Conservation (phyloP, 2,329 filamentous ascomycete species). For the Incumbomyces delicatus region DNA sequence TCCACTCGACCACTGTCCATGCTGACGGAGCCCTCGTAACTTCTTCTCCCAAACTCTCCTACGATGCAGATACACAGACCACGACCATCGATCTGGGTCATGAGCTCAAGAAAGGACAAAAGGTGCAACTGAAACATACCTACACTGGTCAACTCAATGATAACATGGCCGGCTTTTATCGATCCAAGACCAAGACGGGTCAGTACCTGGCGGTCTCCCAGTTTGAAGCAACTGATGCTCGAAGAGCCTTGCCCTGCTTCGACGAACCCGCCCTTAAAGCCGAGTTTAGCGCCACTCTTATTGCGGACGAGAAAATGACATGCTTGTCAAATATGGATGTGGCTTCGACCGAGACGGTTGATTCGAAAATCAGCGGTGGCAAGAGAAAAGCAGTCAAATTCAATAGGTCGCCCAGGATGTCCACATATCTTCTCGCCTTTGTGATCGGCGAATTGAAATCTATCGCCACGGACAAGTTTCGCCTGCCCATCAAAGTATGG, state of each 20-base stretch:
- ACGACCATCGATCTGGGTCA: slow-evolving; percentile 72
- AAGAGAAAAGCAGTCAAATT: slow-evolving; percentile 82
- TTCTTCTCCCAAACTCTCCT: slow-evolving; percentile 57
- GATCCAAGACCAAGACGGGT: slow-evolving; percentile 76
- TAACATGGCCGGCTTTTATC: slow-evolving; percentile 96
- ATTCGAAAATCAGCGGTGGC: slow-evolving; percentile 51
- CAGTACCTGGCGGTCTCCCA: slow-evolving; percentile 80
- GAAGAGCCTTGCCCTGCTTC: slow-evolving; percentile 89
- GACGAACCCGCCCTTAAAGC: slow-evolving; percentile 93
- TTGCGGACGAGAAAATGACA: slow-evolving; percentile 82
- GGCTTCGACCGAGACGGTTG: slow-evolving; percentile 63
- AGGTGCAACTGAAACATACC: slow-evolving; percentile 65
- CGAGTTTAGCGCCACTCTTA: slow-evolving; percentile 78
- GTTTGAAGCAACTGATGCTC: slow-evolving; percentile 92
- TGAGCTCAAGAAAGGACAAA: slow-evolving; percentile 60
- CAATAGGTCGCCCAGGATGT: slow-evolving; percentile 88
- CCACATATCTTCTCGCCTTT: slow-evolving; percentile 88
- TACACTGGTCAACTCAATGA: slow-evolving; percentile 78
- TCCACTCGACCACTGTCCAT: slow-evolving; percentile 62
- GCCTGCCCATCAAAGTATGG: slow-evolving; percentile 87
- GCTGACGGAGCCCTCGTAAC: slow-evolving; percentile 48
- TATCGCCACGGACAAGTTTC: slow-evolving; percentile 84
- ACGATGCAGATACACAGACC: slow-evolving; percentile 71
- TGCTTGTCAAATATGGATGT: slow-evolving; percentile 98
- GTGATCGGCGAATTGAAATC: slow-evolving; percentile 90